These are phyloP conservation scores for Syzygium aromaticum DNA, from an alignment of 345 rosid genomes.

Conservation along the genomic window DNA sequence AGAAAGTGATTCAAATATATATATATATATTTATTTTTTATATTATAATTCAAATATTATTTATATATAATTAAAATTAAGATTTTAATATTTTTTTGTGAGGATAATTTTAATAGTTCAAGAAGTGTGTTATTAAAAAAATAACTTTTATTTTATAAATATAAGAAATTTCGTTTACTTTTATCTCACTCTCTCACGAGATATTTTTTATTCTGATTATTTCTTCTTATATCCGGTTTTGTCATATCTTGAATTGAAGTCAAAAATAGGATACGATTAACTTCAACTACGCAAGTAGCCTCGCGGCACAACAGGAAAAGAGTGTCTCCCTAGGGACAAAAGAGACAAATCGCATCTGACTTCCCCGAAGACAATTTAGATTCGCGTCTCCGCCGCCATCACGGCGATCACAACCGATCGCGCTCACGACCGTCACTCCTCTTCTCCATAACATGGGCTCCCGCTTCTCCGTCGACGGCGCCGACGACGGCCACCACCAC, in stretches of 20 bases:
- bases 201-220: background rate
- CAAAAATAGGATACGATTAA: too few relatives aligned
- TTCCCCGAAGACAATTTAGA: background rate
- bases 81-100: background rate
- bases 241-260: too few relatives aligned
- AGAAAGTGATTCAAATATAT: background rate
- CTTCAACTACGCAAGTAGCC: too few relatives aligned
- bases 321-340: background rate
- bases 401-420: background rate
- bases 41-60: background rate
- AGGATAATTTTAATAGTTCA: background rate
- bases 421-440: background rate
- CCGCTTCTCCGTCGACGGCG: background rate
- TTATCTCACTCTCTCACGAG: background rate
- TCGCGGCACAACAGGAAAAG: background rate
- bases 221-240: background rate
- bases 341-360: background rate
- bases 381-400: background rate
- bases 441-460: background rate
- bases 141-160: background rate
- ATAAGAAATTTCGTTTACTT: background rate
- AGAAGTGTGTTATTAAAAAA: background rate
- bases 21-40: background rate
- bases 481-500: background rate
- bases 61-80: background rate